phyloP scores from a whole-genome alignment of 495 filamentous ascomycete genomes.

The Talaromyces thailandensis region DNA sequence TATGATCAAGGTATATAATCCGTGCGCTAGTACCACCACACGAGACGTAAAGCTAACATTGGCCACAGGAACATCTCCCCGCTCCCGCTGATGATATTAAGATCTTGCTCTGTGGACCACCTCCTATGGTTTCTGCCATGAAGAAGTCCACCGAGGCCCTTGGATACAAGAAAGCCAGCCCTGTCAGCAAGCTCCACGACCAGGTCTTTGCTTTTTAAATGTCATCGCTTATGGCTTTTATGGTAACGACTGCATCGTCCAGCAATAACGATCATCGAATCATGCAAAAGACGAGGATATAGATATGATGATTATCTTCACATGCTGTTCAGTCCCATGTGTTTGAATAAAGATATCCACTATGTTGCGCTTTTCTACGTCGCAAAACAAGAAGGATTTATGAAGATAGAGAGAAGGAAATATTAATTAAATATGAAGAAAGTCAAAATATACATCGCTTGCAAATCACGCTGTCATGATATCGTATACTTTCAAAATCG shows the following conservation, averaged over 20 bases:
- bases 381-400: not conserved
- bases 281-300: not conserved
- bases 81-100: slow-evolving; percentile 82
- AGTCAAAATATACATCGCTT: not conserved
- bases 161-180: slow-evolving; percentile 82
- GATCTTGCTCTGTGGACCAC: slow-evolving; percentile 91
- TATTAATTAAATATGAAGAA: not conserved
- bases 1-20: slow-evolving; percentile 73
- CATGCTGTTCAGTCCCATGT: not conserved
- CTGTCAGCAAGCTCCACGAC: slow-evolving; percentile 94
- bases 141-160: slow-evolving; percentile 90
- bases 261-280: not conserved
- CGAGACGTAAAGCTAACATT: slow-evolving; percentile 9
- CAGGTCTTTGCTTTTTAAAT: slow-evolving; percentile 92
- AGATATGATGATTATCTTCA: not conserved
- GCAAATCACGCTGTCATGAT: not conserved
- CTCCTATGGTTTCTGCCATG: slow-evolving; percentile 92
- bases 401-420: not conserved
- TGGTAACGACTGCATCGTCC: not conserved
- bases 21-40: slow-evolving; percentile 8
- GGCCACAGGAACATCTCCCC: slow-evolving; percentile 61
- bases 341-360: not conserved
- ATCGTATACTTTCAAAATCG: not conserved
- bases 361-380: not conserved
- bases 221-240: not conserved